Evolutionary conservation across 148 eudicot species (phyloP).

Genomic region (Nepenthes mirabilis): DNA sequence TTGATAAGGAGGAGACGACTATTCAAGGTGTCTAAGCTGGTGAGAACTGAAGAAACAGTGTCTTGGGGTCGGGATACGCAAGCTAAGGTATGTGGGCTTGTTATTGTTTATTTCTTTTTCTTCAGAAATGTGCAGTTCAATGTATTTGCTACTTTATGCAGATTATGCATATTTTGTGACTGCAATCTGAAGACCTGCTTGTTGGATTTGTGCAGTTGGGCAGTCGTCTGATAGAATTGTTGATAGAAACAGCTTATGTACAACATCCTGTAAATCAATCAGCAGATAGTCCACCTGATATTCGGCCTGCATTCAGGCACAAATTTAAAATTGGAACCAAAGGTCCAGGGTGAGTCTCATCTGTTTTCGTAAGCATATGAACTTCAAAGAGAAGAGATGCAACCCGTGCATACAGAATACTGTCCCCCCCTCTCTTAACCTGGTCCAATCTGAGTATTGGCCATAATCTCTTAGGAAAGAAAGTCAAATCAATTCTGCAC

Average conservation of each 20-base stretch:
- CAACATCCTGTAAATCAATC: constrained; percentile 49
- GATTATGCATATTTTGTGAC: constrained; percentile 2
- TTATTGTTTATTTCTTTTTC: not conserved
- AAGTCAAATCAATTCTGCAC: no score
- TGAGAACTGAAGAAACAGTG: constrained; percentile 50
- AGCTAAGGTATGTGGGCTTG: constrained; percentile 54
- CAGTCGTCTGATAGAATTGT: constrained; percentile 67
- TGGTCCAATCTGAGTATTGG: not conserved
- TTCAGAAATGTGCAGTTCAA: not conserved
- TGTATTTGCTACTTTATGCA: not conserved
- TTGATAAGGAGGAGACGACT: constrained; percentile 53
- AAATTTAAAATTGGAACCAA: constrained; percentile 34
- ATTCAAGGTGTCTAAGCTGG: constrained; percentile 49
- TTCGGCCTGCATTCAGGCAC: constrained; percentile 85
- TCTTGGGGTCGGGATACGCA: constrained; percentile 71
- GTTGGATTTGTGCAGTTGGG: constrained; percentile 58
- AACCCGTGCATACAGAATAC: no score
- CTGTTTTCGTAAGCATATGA: constrained; percentile 8
- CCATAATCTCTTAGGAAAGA: no score
- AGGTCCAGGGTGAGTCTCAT: constrained; percentile 48
- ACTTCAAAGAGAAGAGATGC: constrained; percentile 7
- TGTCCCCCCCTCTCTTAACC: not conserved
- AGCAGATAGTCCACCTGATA: constrained; percentile 68
- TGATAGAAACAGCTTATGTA: constrained; percentile 74
- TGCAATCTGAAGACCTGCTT: constrained; percentile 5